Evolutionary conservation across 2,329 filamentous ascomycete species (phyloP), one percentile per base, ranked within the genome.

Genomic region (Cercospora sp.): DNA sequence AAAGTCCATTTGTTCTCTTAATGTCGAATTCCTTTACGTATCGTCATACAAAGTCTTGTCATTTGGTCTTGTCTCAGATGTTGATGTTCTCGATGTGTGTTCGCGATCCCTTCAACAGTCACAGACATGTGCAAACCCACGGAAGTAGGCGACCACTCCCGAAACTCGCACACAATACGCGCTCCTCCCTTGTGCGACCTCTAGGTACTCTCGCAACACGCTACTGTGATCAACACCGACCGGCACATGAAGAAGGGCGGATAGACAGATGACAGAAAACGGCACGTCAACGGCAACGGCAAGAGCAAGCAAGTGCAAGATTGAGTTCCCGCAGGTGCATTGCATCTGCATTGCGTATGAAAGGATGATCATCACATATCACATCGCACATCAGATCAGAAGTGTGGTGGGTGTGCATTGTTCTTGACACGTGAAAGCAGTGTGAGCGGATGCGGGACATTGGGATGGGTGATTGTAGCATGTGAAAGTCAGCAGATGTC

Each of bases 1-100:
- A 63, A 57, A 64, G 62, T 64, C 62, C 62, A 39, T 64, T 64
- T 64, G 51, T 64, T 64, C 62, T 51, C 8, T 57, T 30, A 36
- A 57, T 55, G 28, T 63, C 39, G 26, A 63, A 63, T 63, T 13
- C 23, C 60, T 18, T 58, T 30, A 30, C 26, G 53, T 58, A 58
- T 31, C 53, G 53, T 33, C 30, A 58, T 58, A 58, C 53, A 58
- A 58, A 58, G 20, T 30, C 20, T 58, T 51, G 23, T 20, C 39
- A 62, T 28, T 5, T 26, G 6, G 7, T 42, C 16, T 39, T 8
- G 13, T 39, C 36, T 39, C 31, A 33, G 31, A 12, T 33, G 31
- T 12, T 33, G 31, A 3, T 12, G 31, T 33, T 10, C 12, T 33
- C 31, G 9, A 30, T 33, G 33, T 36, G 36, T n/a, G 12, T 36